Percentiles rank a stretch among this genome's conserved stretches.
Conservation (phyloP, 148 eudicot genomes). For the Dysphania ambrosioides region DNA sequence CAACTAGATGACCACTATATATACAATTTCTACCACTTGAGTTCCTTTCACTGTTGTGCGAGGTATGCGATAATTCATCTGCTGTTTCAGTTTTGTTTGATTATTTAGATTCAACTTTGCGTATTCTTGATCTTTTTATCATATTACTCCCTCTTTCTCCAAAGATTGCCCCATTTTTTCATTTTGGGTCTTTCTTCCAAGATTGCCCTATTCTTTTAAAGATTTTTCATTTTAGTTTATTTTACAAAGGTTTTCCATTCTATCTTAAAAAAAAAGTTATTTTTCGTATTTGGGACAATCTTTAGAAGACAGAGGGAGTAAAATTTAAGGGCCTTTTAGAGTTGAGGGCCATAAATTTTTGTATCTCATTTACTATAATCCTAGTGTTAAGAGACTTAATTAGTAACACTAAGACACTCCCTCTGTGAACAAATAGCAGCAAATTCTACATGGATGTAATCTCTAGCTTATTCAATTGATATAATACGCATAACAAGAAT, state of each 20-base stretch:
- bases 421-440: background rate
- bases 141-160: too few species aligned
- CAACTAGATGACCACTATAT: background rate
- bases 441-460: background rate
- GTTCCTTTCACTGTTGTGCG: background rate
- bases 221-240: too few species aligned
- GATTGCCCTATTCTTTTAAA: too few species aligned
- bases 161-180: too few species aligned
- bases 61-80: background rate
- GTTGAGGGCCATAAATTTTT: background rate
- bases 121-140: background rate
- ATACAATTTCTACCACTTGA: background rate
- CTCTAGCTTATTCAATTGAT: too few species aligned
- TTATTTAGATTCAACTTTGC: background rate
- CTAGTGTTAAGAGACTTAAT: background rate
- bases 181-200: too few species aligned
- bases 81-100: background rate
- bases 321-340: too few species aligned
- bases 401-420: background rate
- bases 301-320: too few species aligned
- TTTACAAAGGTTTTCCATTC: too few species aligned
- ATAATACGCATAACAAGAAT: too few species aligned
- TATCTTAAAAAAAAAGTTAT: too few species aligned
- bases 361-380: background rate
- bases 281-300: too few species aligned